These are phyloP conservation scores for Cylindrotheca closterium DNA, from an alignment of 108 stramenopile genomes.

Conservation along the genomic window DNA sequence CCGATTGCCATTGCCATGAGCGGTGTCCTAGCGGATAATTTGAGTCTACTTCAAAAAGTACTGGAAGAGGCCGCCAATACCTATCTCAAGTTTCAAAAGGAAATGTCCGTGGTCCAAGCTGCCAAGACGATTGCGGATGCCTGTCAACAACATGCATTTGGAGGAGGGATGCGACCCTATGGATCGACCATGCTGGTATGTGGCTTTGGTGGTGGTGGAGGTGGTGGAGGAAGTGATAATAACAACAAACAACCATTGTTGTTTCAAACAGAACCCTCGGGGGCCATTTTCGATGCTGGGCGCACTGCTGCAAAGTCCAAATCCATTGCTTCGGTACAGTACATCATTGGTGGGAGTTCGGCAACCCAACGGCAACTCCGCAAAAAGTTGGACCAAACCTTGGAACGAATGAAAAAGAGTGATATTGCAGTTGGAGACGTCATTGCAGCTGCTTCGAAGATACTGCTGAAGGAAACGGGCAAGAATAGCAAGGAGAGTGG, in stretches of 20 bases:
- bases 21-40: constrained; percentile 69
- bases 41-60: constrained; percentile 38
- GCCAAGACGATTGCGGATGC: constrained; percentile 46
- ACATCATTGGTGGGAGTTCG: constrained; percentile 24
- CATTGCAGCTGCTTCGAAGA: constrained; percentile 9
- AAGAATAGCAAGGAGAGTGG: constrained; percentile 3
- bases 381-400: constrained; percentile 5
- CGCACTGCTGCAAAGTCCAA: not conserved
- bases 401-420: not conserved
- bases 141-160: constrained; percentile 75
- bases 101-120: constrained; percentile 21
- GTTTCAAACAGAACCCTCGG: constrained; percentile 50
- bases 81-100: constrained; percentile 15
- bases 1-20: constrained; percentile 51
- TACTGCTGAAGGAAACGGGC: constrained; percentile 17
- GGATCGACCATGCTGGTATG: constrained; percentile 63
- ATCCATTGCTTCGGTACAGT: constrained; percentile 17
- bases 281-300: constrained; percentile 20
- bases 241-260: constrained; percentile 5
- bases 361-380: constrained; percentile 24
- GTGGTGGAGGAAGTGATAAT: not conserved
- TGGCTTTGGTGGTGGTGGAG: constrained; percentile 26
- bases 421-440: constrained; percentile 7
- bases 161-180: constrained; percentile 76
- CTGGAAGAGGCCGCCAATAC: constrained; percentile 26